Evolutionary conservation across 2,329 filamentous ascomycete species (phyloP).

Genomic region (Penicillium sp.): DNA sequence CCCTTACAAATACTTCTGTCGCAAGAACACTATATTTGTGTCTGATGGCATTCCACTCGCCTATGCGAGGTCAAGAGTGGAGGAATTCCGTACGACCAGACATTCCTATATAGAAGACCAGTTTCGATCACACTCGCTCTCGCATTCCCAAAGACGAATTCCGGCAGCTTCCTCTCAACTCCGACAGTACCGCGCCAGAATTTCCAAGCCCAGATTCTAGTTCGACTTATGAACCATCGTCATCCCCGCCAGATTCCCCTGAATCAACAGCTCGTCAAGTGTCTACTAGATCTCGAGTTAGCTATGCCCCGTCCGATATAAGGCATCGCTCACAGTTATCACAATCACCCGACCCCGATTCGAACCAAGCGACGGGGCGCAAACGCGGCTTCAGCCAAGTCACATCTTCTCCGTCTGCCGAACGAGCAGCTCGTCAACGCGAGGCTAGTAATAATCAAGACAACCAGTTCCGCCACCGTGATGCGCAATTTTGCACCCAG

Average conservation of each 20-base stretch:
- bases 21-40: constrained; percentile 31
- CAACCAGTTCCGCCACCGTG: constrained; percentile 22
- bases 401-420: constrained; percentile 2
- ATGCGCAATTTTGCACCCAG: constrained; percentile 37
- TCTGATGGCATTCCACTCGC: constrained; percentile 33
- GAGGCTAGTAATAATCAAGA: neutral
- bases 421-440: constrained; percentile 3
- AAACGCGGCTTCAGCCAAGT: neutral
- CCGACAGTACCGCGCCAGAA: constrained; percentile 26
- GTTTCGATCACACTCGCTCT: constrained; percentile 28
- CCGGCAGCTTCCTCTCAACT: constrained; percentile 24
- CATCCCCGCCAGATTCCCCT: constrained; percentile 24
- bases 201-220: constrained; percentile 25
- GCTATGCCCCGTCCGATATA: neutral
- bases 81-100: constrained; percentile 26
- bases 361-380: neutral
- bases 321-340: constrained; percentile 3
- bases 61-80: constrained; percentile 31
- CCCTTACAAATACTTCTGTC: constrained; percentile 26
- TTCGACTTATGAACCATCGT: constrained; percentile 31
- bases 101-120: constrained; percentile 30
- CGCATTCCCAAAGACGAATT: constrained; percentile 32
- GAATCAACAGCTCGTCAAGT: constrained; percentile 3
- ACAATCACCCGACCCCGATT: constrained; percentile 10
- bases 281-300: constrained; percentile 1